phyloP scores from a whole-genome alignment of 176 grass and related monocot species.

The Bromus sterilis region DNA sequence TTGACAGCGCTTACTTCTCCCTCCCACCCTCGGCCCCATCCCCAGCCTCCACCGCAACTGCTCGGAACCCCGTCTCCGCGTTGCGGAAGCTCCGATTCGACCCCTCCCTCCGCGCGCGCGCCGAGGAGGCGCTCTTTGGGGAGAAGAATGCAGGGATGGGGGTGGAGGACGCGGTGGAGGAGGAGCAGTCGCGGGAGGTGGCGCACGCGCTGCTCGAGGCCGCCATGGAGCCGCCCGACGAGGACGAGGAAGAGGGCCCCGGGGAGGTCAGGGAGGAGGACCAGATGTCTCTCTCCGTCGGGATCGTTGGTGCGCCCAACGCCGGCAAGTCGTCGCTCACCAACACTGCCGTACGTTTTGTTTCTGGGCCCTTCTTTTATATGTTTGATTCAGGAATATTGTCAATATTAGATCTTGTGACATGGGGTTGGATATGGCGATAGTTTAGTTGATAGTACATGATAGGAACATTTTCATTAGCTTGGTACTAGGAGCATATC shows the following conservation, averaged over 20 bases:
- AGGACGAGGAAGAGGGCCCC: conserved; percentile 35
- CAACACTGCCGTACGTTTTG: conserved; percentile 56
- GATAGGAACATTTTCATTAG: neutral
- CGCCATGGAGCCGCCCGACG: conserved; percentile 61
- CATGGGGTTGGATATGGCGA: neutral
- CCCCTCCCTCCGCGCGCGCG: conserved; percentile 58
- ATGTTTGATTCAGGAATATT: neutral
- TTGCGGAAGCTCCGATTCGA: conserved; percentile 44
- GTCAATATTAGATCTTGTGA: neutral
- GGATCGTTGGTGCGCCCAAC: conserved; percentile 86
- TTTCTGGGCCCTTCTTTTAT: neutral
- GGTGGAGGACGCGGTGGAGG: conserved; percentile 11
- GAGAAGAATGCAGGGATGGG: conserved; percentile 4
- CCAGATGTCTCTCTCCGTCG: conserved; percentile 81
- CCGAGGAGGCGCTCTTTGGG: conserved; percentile 65
- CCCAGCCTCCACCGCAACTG: neutral
- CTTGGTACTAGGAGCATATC: neutral
- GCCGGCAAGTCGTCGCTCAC: conserved; percentile 89
- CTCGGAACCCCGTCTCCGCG: conserved; percentile 12
- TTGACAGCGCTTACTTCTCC: conserved; percentile 29
- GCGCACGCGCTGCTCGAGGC: conserved; percentile 79
- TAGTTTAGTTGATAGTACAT: neutral
- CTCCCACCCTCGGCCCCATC: conserved; percentile 18
- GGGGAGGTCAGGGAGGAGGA: conserved; percentile 83
- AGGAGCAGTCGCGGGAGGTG: conserved; percentile 48